Evolutionary conservation across 257 asterid genomes (phyloP).

Genomic region (Datura wrightii): DNA sequence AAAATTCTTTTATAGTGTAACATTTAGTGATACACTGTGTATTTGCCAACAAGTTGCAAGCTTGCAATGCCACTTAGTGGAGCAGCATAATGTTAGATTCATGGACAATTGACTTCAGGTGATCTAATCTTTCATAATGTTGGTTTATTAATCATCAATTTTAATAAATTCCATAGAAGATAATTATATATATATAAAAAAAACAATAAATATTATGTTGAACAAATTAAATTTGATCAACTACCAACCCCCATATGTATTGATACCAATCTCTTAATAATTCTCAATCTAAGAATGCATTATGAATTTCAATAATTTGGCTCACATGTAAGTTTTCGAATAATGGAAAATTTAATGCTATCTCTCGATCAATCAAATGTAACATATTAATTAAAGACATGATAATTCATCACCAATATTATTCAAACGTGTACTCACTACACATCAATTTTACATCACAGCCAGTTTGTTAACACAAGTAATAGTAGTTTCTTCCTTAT

Average conservation of each 20-base stretch:
- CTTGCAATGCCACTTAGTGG: conserved; percentile 17
- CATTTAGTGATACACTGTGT: no score
- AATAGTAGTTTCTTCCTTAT: background rate
- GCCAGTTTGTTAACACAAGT: background rate
- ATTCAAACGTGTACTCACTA: background rate
- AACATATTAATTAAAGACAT: background rate
- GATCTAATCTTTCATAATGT: background rate
- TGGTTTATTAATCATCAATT: background rate
- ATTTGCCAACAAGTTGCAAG: conserved; percentile 25
- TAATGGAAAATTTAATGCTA: conserved; percentile 9
- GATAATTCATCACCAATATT: background rate
- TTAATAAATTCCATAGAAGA: background rate
- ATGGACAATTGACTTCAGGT: background rate
- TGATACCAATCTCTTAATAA: conserved; percentile 15
- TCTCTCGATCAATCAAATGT: background rate
- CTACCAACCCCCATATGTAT: background rate
- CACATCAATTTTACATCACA: background rate
- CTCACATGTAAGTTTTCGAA: conserved; percentile 6
- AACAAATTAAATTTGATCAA: conserved; percentile 8
- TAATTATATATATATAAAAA: no score
- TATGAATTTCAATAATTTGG: conserved; percentile 21
- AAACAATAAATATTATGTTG: background rate
- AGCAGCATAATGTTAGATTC: conserved; percentile 17
- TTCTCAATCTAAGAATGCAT: conserved; percentile 27
- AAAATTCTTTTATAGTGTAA: no score